Base-by-base conservation (phyloP, 495 filamentous ascomycete species). In the Hyaloscypha variabilis region DNA sequence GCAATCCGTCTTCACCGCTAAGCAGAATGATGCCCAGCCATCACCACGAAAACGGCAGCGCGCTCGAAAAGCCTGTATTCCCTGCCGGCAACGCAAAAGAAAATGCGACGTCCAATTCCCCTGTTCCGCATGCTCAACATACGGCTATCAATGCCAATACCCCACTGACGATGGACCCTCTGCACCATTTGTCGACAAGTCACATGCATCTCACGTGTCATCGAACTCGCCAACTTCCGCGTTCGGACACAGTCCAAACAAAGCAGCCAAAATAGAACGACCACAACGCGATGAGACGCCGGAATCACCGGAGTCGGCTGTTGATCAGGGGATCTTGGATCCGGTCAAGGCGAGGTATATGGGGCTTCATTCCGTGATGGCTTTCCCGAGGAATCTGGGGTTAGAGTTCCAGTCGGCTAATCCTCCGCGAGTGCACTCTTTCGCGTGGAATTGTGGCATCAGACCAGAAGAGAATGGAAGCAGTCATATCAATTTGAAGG, bases 401-500 rank as follows among this genome's bases (percentile, higher is more conserved):
- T 74, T 85, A 55, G 79, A 79, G 34, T 73, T 85, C 25, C 81
- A 84, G 46, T 77, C 81, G 0, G 72, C 77, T 1, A 79, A 79
- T 63, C 81, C 81, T 8, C 82, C 83, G 0, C 74, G 78, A 25
- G 61, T 83, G 51, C 80, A 80, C 36, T 75, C 82, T 6, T 86
- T 85, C 67, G 82, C 75, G 0, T 86, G 82, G 83, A 83, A 85
- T 69, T 71, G 78, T 26, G 82, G 82, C 8, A 70, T 76, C n/a
- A 74, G 82, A 28, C 53, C 70, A 13, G 64, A 72, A 19, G 69
- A 72, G 17, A 67, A 72, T 21, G 62, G 60, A 4, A 29, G 64
- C 11, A 53, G 58, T 1, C 66, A 68, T 53, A 61, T 67, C 13
- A 66, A 71, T 0, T 68, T 82, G 26, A 67, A 74, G 8, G 74